These are phyloP conservation scores for Hippophae tibetana DNA, from an alignment of 306 rosid species.

Conservation along the genomic window DNA sequence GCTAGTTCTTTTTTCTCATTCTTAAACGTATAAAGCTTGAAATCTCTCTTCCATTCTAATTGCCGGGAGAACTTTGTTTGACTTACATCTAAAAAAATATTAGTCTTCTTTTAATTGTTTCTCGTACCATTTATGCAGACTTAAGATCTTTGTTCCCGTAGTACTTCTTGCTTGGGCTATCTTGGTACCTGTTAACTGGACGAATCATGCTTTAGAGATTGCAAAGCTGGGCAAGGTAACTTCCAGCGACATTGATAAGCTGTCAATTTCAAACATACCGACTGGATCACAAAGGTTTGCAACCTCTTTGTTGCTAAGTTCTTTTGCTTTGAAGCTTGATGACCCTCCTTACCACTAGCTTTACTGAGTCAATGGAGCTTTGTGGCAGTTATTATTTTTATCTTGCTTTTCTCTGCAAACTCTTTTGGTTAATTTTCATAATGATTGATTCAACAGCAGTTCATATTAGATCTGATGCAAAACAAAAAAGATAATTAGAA, in stretches of 20 bases:
- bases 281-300: slow-evolving; percentile 50
- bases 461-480: too few relatives aligned
- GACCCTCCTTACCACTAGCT: too few relatives aligned
- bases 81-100: background rate
- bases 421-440: too few relatives aligned
- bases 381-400: too few relatives aligned
- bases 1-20: too few relatives aligned
- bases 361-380: too few relatives aligned
- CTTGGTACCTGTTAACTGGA: slow-evolving; percentile 77
- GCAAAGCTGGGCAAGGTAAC: slow-evolving; percentile 34
- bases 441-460: too few relatives aligned
- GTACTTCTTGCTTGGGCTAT: slow-evolving; percentile 70
- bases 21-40: too few relatives aligned
- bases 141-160: slow-evolving; percentile 92
- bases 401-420: too few relatives aligned
- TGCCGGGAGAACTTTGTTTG: slow-evolving; percentile 6
- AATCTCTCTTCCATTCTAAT: background rate
- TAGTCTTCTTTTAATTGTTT: background rate
- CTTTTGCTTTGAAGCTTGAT: background rate
- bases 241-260: slow-evolving; percentile 74
- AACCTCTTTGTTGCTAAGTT: slow-evolving; percentile 13
- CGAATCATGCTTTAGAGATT: slow-evolving; percentile 29
- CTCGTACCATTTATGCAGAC: slow-evolving; percentile 38
- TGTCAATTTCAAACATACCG: slow-evolving; percentile 67
- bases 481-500: too few relatives aligned